Conservation (phyloP, 129 eudicot genomes). For the Chrysanthemum makinoi region DNA sequence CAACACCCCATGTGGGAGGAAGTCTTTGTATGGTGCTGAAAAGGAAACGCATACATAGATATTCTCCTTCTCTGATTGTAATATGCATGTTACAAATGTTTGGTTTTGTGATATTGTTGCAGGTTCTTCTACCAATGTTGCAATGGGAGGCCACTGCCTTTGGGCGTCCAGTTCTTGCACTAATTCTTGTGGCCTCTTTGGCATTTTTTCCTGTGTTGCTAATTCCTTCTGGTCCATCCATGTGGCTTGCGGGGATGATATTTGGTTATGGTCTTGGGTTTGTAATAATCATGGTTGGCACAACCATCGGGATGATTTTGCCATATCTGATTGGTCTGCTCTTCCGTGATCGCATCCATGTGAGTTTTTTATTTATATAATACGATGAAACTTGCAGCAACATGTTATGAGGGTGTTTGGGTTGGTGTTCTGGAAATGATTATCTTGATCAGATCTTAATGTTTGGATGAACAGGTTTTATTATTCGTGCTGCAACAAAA, state of each 20-base stretch:
- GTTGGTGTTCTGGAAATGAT: too few relatives aligned
- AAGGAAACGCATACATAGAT: not conserved
- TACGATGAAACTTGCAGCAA: not conserved
- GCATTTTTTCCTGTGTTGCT: constrained; percentile 84
- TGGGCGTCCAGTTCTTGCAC: constrained; percentile 88
- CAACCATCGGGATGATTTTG: constrained; percentile 84
- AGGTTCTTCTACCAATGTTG: constrained; percentile 82
- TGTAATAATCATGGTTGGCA: constrained; percentile 88
- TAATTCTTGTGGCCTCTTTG: constrained; percentile 77
- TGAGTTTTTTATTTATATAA: constrained; percentile 34
- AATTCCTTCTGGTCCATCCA: constrained; percentile 90
- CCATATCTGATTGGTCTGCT: constrained; percentile 80
- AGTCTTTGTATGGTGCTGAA: too few relatives aligned
- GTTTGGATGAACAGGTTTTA: too few relatives aligned
- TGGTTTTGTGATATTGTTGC: constrained; percentile 25
- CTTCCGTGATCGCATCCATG: constrained; percentile 87
- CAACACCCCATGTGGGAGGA: too few relatives aligned
- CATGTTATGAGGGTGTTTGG: not conserved
- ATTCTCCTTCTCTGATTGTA: not conserved
- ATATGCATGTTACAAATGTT: not conserved
- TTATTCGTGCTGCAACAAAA: too few relatives aligned
- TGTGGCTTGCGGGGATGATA: constrained; percentile 98
- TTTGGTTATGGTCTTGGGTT: constrained; percentile 95
- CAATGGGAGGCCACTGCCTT: constrained; percentile 96
- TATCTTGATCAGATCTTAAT: too few relatives aligned